A percentile compares a stretch with the other conserved stretches of the same genome.
Conservation (phyloP, 179 eudicot species). For the Silene noctiflora region DNA sequence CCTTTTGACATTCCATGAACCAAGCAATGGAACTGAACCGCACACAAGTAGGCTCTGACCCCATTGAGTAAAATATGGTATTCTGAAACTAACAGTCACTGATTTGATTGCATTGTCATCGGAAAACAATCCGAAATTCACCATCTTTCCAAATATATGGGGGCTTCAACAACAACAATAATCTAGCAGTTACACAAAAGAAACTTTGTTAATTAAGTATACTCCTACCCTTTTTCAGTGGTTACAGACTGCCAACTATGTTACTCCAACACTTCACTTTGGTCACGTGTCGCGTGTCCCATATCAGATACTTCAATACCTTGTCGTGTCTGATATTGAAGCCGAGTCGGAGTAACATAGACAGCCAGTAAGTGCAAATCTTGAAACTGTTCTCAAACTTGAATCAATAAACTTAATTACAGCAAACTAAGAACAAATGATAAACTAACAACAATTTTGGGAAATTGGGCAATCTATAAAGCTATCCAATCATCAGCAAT, state of each 20-base stretch:
- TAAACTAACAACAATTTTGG: neutral
- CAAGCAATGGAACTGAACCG: conserved; percentile 78
- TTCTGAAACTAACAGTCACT: conserved; percentile 60
- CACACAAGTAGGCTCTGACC: conserved; percentile 84
- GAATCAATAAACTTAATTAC: neutral
- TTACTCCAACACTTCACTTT: too few relatives aligned
- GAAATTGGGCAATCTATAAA: neutral
- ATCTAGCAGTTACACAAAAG: conserved; percentile 28
- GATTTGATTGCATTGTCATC: conserved; percentile 40
- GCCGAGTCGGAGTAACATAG: too few relatives aligned
- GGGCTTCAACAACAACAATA: conserved; percentile 1
- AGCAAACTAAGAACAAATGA: neutral
- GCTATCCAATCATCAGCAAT: too few relatives aligned
- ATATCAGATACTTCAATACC: too few relatives aligned
- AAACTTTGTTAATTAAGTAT: neutral
- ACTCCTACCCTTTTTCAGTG: neutral
- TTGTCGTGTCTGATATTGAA: too few relatives aligned
- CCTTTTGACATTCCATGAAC: conserved; percentile 84
- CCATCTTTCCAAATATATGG: conserved; percentile 40
- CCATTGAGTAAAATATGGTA: conserved; percentile 89
- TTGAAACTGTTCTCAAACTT: too few relatives aligned
- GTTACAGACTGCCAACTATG: too few relatives aligned
- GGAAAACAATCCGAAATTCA: conserved; percentile 45
- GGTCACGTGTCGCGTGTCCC: too few relatives aligned
- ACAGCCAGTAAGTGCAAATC: too few relatives aligned